A percentile compares a stretch with the other conserved stretches of the same genome.
Evolutionary conservation across 73 alveolate species (phyloP).

Genomic region (Effrenium voratum): DNA sequence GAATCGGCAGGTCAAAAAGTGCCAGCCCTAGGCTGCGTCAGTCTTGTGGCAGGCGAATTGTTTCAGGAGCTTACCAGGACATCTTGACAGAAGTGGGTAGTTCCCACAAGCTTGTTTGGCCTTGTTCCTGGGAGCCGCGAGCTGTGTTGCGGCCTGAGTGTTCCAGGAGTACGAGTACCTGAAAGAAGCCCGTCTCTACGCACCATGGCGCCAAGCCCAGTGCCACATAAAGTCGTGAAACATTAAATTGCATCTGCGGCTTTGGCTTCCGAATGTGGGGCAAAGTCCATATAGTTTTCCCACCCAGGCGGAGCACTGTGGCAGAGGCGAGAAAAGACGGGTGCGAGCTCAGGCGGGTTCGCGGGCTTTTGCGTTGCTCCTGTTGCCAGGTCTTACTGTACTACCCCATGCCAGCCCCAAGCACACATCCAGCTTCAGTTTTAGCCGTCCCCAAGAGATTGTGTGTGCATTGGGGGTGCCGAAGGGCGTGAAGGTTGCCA

Average conservation of each 20-base stretch:
- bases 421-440: no score
- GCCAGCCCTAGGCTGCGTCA: no score
- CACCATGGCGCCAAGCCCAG: slow-evolving; percentile 46
- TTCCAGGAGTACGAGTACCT: slow-evolving; percentile 70
- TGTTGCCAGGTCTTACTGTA: no score
- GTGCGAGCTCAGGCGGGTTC: slow-evolving; percentile 71
- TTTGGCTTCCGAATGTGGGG: not conserved
- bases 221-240: not conserved
- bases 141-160: not conserved
- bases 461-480: not conserved
- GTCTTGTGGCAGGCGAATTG: no score
- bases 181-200: slow-evolving; percentile 87
- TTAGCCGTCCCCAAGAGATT: not conserved
- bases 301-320: slow-evolving; percentile 64
- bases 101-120: no score
- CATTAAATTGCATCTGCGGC: not conserved
- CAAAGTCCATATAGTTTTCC: not conserved
- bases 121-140: no score
- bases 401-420: no score
- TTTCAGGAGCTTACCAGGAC: no score
- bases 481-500: no score
- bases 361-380: no score
- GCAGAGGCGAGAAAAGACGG: slow-evolving; percentile 82
- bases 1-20: no score
- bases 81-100: no score